phyloP scores from a whole-genome alignment of 2,329 filamentous ascomycete species.

The Cordyceps fumosorosea region DNA sequence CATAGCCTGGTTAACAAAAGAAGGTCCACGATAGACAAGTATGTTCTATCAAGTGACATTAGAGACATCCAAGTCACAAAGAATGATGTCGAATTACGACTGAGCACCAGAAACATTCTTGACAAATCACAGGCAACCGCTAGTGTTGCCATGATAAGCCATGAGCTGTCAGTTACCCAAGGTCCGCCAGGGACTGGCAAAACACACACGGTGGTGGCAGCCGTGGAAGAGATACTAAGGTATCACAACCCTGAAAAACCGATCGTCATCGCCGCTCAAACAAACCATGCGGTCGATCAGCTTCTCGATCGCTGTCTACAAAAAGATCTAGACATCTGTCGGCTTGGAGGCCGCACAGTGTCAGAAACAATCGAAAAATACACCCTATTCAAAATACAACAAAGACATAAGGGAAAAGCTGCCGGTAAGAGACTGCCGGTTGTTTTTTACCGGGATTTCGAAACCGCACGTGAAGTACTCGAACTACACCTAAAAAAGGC shows the following conservation, averaged over 20 bases:
- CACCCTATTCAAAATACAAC: constrained; percentile 58
- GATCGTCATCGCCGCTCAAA: constrained; percentile 77
- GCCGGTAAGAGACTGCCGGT: not conserved
- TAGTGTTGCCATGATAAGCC: constrained; percentile 62
- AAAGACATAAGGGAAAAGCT: constrained; percentile 10
- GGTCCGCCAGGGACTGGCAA: constrained; percentile 73
- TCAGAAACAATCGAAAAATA: constrained; percentile 58
- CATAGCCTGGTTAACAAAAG: not conserved
- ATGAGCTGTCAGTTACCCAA: constrained; percentile 69
- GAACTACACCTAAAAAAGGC: not conserved
- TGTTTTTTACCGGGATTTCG: not conserved
- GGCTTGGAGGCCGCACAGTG: constrained; percentile 60
- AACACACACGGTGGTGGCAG: constrained; percentile 71
- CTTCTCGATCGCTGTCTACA: constrained; percentile 56
- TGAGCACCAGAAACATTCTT: constrained; percentile 33
- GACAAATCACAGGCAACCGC: constrained; percentile 67
- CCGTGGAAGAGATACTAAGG: constrained; percentile 38
- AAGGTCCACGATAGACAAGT: not conserved
- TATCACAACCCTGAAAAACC: constrained; percentile 53
- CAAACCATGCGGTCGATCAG: constrained; percentile 86
- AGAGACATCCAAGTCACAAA: constrained; percentile 20
- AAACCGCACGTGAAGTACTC: not conserved
- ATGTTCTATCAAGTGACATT: not conserved
- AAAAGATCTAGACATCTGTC: constrained; percentile 33
- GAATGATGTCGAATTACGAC: not conserved